These are phyloP conservation scores for Citrus hindsii DNA, from an alignment of 345 rosid species.

Conservation along the genomic window DNA sequence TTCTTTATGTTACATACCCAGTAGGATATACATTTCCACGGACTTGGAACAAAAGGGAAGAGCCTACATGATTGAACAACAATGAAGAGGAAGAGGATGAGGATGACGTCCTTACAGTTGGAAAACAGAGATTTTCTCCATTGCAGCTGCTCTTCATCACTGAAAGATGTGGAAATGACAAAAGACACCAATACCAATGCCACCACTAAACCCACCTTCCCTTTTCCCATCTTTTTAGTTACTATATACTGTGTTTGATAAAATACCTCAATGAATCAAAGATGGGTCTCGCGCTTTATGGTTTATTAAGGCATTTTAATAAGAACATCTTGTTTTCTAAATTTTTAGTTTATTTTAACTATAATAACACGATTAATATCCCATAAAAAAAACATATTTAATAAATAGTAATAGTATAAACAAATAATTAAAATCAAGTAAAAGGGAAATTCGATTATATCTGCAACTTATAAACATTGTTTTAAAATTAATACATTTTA, in stretches of 20 bases:
- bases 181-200: not conserved
- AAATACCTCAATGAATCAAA: not conserved
- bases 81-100: constrained; percentile 11
- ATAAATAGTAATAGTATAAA: too few species aligned
- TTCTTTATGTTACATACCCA: constrained; percentile 21
- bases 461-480: too few species aligned
- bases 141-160: constrained; percentile 3
- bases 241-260: not conserved
- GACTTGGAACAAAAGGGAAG: constrained; percentile 46
- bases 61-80: constrained; percentile 27
- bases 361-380: too few species aligned
- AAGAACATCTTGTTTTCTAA: too few species aligned
- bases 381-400: too few species aligned
- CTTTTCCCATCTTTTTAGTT: constrained; percentile 23
- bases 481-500: too few species aligned
- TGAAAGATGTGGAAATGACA: constrained; percentile 13
- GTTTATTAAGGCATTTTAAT: too few species aligned
- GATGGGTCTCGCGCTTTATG: not conserved
- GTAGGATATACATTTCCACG: constrained; percentile 56
- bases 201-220: constrained; percentile 17
- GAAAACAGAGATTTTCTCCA: constrained; percentile 24
- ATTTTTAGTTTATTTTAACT: too few species aligned
- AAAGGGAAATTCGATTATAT: too few species aligned
- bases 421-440: too few species aligned
- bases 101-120: constrained; percentile 7